Conservation (phyloP, 495 filamentous ascomycete species). For the Opeltia flavorubescens region DNA sequence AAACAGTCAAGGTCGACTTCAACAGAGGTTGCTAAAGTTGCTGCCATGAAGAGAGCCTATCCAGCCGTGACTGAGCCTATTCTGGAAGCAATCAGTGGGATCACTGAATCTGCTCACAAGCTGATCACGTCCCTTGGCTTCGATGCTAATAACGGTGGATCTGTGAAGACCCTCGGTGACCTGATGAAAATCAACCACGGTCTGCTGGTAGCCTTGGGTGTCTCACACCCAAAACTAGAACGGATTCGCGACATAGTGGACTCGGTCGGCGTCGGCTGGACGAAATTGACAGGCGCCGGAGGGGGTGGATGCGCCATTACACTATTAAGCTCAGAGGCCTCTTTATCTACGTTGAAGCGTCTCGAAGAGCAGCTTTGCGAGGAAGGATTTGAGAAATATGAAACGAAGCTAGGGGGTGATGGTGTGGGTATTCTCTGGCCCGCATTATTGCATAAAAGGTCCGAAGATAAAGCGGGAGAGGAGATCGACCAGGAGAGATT, state of each 20-base stretch:
- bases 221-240: slow-evolving; percentile 87
- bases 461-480: slow-evolving; percentile 62
- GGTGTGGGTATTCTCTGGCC: slow-evolving; percentile 90
- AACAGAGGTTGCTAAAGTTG: slow-evolving; percentile 76
- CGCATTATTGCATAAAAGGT: slow-evolving; percentile 63
- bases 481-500: slow-evolving; percentile 92
- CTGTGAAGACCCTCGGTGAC: slow-evolving; percentile 60
- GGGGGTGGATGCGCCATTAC: slow-evolving; percentile 94
- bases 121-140: slow-evolving; percentile 53
- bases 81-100: slow-evolving; percentile 67
- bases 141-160: slow-evolving; percentile 39
- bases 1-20: slow-evolving; percentile 67
- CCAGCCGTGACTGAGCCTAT: slow-evolving; percentile 61
- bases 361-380: slow-evolving; percentile 53
- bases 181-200: slow-evolving; percentile 89
- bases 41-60: slow-evolving; percentile 49
- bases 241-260: slow-evolving; percentile 86
- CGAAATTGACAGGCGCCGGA: slow-evolving; percentile 90
- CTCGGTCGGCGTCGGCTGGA: slow-evolving; percentile 82
- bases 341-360: slow-evolving; percentile 34
- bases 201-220: slow-evolving; percentile 71
- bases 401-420: slow-evolving; percentile 78
- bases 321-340: slow-evolving; percentile 53
- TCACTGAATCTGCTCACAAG: slow-evolving; percentile 59
- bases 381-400: slow-evolving; percentile 71